Evolutionary conservation across 2,329 filamentous ascomycete species (phyloP).

Genomic region (Aspergillus oerlinghausenensis): DNA sequence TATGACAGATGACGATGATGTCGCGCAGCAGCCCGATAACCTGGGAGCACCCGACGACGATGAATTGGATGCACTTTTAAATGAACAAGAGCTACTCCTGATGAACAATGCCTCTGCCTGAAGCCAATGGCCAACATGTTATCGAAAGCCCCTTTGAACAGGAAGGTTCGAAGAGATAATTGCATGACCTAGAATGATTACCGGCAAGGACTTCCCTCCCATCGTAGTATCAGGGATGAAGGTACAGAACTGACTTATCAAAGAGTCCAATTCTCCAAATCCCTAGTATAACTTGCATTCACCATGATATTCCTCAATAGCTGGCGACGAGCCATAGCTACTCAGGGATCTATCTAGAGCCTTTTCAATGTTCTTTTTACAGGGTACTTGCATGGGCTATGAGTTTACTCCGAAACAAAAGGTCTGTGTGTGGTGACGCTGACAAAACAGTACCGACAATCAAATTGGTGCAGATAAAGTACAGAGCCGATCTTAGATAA

Average conservation of each 20-base stretch:
- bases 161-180: neutral
- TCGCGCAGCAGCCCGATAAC: neutral
- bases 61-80: slow-evolving; percentile 52
- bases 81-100: slow-evolving; percentile 38
- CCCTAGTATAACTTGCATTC: neutral
- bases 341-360: neutral
- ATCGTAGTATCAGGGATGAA: neutral
- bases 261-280: neutral
- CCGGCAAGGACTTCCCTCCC: neutral
- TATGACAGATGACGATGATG: slow-evolving; percentile 25
- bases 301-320: neutral
- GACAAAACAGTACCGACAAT: neutral
- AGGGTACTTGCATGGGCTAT: neutral
- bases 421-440: neutral
- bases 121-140: neutral
- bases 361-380: no score
- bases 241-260: neutral
- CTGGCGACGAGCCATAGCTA: neutral
- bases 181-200: neutral
- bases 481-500: neutral
- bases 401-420: neutral
- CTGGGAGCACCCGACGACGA: slow-evolving; percentile 34
- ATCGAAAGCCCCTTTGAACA: neutral
- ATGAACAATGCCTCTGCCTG: slow-evolving; percentile 19
- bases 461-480: neutral